Conservation (phyloP, 345 rosid genomes). For the Sisymbrium altissimum region DNA sequence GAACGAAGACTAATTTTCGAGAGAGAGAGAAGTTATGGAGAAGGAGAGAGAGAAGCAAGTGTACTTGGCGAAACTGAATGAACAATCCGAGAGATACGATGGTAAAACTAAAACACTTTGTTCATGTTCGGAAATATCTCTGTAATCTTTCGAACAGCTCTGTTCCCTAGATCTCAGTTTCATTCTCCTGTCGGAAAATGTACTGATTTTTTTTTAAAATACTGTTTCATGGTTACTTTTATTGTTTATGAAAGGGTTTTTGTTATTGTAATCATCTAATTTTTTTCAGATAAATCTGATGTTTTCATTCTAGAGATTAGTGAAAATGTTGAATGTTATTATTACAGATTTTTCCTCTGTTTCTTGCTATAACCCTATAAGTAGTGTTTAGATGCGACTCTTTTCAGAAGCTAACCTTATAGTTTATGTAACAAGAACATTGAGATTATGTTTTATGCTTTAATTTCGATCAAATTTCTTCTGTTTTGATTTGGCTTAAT, state of each 20-base stretch:
- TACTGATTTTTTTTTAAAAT: neutral
- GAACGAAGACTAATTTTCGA: neutral
- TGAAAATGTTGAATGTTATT: no score
- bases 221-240: neutral
- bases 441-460: neutral
- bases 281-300: neutral
- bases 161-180: neutral
- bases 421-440: neutral
- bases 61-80: constrained; percentile 75
- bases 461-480: neutral
- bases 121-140: neutral
- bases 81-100: constrained; percentile 91
- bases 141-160: neutral
- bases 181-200: neutral
- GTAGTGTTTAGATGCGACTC: neutral
- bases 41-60: constrained; percentile 70
- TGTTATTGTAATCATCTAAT: neutral
- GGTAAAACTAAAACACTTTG: constrained; percentile 31
- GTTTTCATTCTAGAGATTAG: no score
- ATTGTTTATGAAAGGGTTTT: neutral
- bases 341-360: no score
- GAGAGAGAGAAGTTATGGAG: constrained; percentile 47
- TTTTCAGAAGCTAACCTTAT: no score
- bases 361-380: neutral
- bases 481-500: neutral